Evolutionary conservation across 1,139 yeast species (phyloP).

Genomic region (Yarrowia galli): DNA sequence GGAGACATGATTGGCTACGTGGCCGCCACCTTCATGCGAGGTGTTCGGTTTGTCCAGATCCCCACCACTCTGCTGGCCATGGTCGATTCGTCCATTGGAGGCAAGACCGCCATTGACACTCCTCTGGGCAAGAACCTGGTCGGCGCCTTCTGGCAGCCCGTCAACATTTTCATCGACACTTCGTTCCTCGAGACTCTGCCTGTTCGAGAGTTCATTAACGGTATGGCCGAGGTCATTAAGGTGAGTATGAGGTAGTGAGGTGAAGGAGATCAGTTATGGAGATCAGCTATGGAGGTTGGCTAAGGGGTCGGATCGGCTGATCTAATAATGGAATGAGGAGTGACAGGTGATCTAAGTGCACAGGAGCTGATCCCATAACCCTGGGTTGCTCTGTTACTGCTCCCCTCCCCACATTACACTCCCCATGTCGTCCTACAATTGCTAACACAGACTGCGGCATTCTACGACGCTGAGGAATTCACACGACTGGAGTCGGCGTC

Average conservation of each 20-base stretch:
- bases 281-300: too few species aligned
- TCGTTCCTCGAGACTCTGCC: conserved; percentile 89
- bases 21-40: conserved; percentile 99
- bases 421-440: too few species aligned
- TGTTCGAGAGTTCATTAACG: conserved; percentile 92
- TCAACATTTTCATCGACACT: conserved; percentile 85
- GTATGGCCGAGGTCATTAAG: conserved; percentile 97
- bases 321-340: too few species aligned
- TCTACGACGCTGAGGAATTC: conserved; percentile 93
- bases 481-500: conserved; percentile 81
- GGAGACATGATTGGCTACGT: conserved; percentile 99
- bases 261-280: too few species aligned
- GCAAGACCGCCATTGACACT: conserved; percentile 98
- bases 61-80: conserved; percentile 94
- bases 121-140: conserved; percentile 94
- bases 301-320: too few species aligned
- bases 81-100: conserved; percentile 99
- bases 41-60: conserved; percentile 90
- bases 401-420: too few species aligned
- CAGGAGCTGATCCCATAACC: too few species aligned
- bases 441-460: conserved; percentile 76
- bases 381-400: too few species aligned
- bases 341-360: too few species aligned
- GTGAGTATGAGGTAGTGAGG: conserved; percentile 42
- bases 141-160: conserved; percentile 98